A percentile compares a stretch with the other conserved stretches of the same genome.
These are phyloP conservation scores for Immersiella caudata DNA, from an alignment of 495 filamentous ascomycete species.

Conservation along the genomic window DNA sequence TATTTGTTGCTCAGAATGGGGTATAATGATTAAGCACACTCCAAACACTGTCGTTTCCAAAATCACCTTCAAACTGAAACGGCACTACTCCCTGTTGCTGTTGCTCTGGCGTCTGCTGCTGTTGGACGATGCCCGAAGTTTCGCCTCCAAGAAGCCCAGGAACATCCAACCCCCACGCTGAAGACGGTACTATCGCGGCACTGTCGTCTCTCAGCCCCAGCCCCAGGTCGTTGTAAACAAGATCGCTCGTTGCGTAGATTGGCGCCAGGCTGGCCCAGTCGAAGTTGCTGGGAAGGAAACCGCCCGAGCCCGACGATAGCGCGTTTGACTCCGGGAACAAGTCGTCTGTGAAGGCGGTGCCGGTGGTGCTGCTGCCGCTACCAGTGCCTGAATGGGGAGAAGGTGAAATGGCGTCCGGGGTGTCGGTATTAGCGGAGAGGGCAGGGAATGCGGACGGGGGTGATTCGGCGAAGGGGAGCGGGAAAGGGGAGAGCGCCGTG, in stretches of 20 bases:
- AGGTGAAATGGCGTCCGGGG: background rate
- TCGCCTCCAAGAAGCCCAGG: background rate
- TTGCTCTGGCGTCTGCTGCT: constrained; percentile 27
- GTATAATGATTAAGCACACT: constrained; percentile 53
- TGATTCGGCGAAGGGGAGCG: constrained; percentile 1
- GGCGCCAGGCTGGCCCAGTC: constrained; percentile 53
- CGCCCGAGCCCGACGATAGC: constrained; percentile 26
- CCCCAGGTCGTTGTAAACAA: constrained; percentile 54
- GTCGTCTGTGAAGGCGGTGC: background rate
- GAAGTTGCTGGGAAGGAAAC: constrained; percentile 41
- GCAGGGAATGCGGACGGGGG: background rate
- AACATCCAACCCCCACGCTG: constrained; percentile 19
- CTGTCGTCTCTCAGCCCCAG: constrained; percentile 36
- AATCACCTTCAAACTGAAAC: constrained; percentile 51
- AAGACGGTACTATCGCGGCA: background rate
- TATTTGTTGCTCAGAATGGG: constrained; percentile 15
- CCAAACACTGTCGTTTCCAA: constrained; percentile 58
- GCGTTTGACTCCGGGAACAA: background rate
- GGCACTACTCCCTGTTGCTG: constrained; percentile 26
- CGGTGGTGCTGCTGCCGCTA: background rate
- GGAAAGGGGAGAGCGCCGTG: constrained; percentile 7
- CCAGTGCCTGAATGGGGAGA: background rate
- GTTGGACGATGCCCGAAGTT: background rate
- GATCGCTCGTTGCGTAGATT: constrained; percentile 57
- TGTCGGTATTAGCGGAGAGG: background rate